Conservation (phyloP, 202 grass and related monocot genomes). For the Musa balbisiana region DNA sequence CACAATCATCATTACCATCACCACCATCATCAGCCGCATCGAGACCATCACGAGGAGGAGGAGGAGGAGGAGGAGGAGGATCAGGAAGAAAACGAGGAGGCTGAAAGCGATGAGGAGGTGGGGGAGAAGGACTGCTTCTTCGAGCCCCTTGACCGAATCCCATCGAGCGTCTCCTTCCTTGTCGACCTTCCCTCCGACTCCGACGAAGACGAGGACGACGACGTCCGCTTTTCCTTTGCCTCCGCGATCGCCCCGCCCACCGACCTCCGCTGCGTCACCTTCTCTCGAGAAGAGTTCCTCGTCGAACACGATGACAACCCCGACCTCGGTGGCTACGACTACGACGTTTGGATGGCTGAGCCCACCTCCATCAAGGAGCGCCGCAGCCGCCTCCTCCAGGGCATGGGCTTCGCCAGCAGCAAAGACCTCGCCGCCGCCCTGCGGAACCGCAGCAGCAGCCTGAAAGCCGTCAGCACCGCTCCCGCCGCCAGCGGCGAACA, state of each 20-base stretch:
- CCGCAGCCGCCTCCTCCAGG: slow-evolving; percentile 62
- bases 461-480: slow-evolving; percentile 8
- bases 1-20: no score
- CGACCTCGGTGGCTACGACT: slow-evolving; percentile 33
- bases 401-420: slow-evolving; percentile 70
- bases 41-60: background rate
- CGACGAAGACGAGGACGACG: slow-evolving; percentile 39
- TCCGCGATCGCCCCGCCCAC: slow-evolving; percentile 36
- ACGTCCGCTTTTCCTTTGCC: slow-evolving; percentile 51
- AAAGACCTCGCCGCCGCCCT: slow-evolving; percentile 26
- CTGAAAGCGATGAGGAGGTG: background rate
- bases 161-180: slow-evolving; percentile 28
- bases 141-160: slow-evolving; percentile 40
- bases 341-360: slow-evolving; percentile 67
- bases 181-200: slow-evolving; percentile 33
- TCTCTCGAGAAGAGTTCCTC: slow-evolving; percentile 24
- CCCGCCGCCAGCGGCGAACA: background rate
- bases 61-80: slow-evolving; percentile 8
- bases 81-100: slow-evolving; percentile 19
- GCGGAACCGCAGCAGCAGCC: slow-evolving; percentile 31
- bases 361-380: slow-evolving; percentile 64
- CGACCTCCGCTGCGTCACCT: slow-evolving; percentile 28
- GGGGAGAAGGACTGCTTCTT: slow-evolving; percentile 44
- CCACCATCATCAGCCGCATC: background rate
- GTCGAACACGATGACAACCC: slow-evolving; percentile 28